phyloP scores from a whole-genome alignment of 1,284 basidiomycete species.

The Microbotryum lychnidis-dioicae region DNA sequence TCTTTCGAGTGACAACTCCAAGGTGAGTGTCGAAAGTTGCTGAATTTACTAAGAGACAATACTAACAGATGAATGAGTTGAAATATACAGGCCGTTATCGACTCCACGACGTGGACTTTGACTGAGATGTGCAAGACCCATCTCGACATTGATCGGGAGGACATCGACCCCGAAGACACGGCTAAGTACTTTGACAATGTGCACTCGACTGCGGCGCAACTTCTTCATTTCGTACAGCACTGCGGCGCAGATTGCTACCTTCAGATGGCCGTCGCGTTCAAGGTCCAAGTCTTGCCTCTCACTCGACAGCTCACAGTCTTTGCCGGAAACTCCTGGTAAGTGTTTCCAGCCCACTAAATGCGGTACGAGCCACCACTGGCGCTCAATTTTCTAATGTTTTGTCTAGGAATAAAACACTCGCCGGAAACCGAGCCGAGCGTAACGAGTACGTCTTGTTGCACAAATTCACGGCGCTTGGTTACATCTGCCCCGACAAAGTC shows the following conservation, averaged over 20 bases:
- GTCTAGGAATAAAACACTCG: conserved; percentile 80
- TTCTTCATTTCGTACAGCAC: conserved; percentile 82
- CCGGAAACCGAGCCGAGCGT: conserved; percentile 83
- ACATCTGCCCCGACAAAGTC: conserved; percentile 88
- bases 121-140: conserved; percentile 94
- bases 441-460: conserved; percentile 99
- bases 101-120: conserved; percentile 93
- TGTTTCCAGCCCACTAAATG: conserved; percentile 4
- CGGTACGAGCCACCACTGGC: background rate
- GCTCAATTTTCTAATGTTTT: background rate
- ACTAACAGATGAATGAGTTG: background rate
- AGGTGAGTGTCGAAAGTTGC: conserved; percentile 48
- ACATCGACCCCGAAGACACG: conserved; percentile 93
- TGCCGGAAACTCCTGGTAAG: conserved; percentile 94
- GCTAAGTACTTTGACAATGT: conserved; percentile 80
- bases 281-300: conserved; percentile 80
- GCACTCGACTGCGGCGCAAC: conserved; percentile 63
- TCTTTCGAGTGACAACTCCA: conserved; percentile 85
- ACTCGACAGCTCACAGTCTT: conserved; percentile 92
- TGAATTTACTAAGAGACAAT: background rate
- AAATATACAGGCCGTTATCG: conserved; percentile 67
- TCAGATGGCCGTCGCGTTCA: conserved; percentile 87
- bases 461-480: conserved; percentile 94
- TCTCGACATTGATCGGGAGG: conserved; percentile 73
- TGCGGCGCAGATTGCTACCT: conserved; percentile 91